Conservation (phyloP, 164 flowering plant species). For the Sextonia rubra region DNA sequence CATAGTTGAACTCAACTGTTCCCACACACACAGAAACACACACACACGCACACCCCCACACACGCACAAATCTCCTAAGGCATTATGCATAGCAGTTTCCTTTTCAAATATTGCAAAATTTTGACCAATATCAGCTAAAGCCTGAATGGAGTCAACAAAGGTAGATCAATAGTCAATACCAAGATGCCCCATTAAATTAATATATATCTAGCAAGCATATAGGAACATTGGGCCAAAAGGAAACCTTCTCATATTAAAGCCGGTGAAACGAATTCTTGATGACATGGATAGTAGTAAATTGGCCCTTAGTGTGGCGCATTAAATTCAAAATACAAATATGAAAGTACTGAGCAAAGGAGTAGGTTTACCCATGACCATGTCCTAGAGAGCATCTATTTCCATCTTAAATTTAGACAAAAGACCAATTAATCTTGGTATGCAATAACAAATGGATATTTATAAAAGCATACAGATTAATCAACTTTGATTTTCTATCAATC, state of each 20-base stretch:
- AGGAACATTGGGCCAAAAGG: not conserved
- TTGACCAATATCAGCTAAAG: constrained; percentile 81
- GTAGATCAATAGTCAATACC: not conserved
- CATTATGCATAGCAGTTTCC: constrained; percentile 86
- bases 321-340: constrained; percentile 87
- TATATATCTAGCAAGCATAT: not conserved
- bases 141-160: constrained; percentile 34
- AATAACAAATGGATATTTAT: not conserved
- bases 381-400: constrained; percentile 88
- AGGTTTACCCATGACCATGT: constrained; percentile 96
- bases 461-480: too few relatives aligned
- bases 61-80: too few relatives aligned
- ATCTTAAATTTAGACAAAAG: constrained; percentile 40
- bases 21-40: too few relatives aligned
- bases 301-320: constrained; percentile 97
- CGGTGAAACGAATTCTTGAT: constrained; percentile 94
- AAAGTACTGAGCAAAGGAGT: constrained; percentile 97
- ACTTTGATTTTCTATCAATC: too few relatives aligned
- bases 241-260: constrained; percentile 96
- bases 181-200: not conserved
- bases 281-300: constrained; percentile 97
- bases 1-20: too few relatives aligned
- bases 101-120: constrained; percentile 71
- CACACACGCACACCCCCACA: too few relatives aligned
- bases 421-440: not conserved